Percentiles rank a stretch among this genome's conserved stretches.
These are phyloP conservation scores for Penicillium griseofulvum DNA, from an alignment of 2,329 filamentous ascomycete species.

Conservation along the genomic window DNA sequence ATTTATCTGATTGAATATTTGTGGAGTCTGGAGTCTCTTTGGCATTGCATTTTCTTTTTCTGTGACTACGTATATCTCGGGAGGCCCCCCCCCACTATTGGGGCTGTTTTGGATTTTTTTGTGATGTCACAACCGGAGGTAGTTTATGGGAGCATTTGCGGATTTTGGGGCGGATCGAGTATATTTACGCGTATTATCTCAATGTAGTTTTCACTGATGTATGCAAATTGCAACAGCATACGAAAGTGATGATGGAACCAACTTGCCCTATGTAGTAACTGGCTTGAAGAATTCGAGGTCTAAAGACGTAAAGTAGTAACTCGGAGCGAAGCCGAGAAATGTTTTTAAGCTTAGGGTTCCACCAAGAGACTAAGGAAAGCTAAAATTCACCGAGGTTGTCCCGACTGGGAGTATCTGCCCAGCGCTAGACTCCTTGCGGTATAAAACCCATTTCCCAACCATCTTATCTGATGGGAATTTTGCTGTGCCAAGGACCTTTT, in stretches of 20 bases:
- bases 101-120: not conserved
- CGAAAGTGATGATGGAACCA: no score
- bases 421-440: not conserved
- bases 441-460: not conserved
- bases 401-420: not conserved
- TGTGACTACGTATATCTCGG: not conserved
- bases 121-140: not conserved
- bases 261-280: no score
- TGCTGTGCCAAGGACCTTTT: not conserved
- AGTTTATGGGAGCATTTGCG: not conserved
- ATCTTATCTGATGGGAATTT: constrained; percentile 14
- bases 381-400: constrained; percentile 9
- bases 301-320: not conserved
- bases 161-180: not conserved
- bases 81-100: not conserved
- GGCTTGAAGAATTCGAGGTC: not conserved
- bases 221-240: no score
- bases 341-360: not conserved
- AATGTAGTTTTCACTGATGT: no score
- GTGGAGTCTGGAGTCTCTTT: not conserved
- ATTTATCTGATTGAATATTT: constrained; percentile 1
- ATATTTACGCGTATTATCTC: no score
- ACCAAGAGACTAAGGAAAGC: not conserved
- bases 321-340: not conserved
- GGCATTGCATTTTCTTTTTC: not conserved